Base-by-base conservation (phyloP, 2,329 filamentous ascomycete species). In the Neopestalotiopsis clavispora region DNA sequence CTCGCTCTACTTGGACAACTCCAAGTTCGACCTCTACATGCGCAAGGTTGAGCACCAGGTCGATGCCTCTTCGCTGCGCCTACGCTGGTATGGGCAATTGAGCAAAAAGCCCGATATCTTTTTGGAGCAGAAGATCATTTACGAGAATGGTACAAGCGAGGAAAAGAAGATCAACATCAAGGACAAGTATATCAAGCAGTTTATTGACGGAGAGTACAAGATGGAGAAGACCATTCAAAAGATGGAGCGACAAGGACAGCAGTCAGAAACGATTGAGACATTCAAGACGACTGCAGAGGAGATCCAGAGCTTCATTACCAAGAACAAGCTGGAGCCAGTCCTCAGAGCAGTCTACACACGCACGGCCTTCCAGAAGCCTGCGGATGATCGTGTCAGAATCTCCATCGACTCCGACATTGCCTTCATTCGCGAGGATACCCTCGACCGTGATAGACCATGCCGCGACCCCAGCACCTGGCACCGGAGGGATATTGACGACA, bases 351-450 rank as follows among this genome's bases (percentile, higher is more conserved):
- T 97, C 81, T 98, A 98, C 79, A 93, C 91, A 52, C 92, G 96
- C 71, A 97, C 94, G 1, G 96, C 96, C 1, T 99, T 98, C 84
- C 96, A 99, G 81, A 97, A 97, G 73, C 96, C 96, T 5, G 90
- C 93, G 14, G 95, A 99, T 78, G 91, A 97, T 79, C 92, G 93
- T 23, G 91, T 99, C 61, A 91, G 96, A 67, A 93, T 99, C 74
- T 95, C 94, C 5, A 92, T 99, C 69, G 96, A 99, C 79, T 98
- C 94, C 0, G 90, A 97, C 74, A 86, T 99, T 40, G 94, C 94
- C 30, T 92, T 98, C 74, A 97, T 99, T 76, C 87, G 90, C 64
- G 90, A 92, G 77, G 90, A 92, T 75, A 88, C 92, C 1, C 85
- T 99, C 64, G 95, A 98, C 77, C 78, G 84, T 38, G 90, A 94